Base-by-base conservation (phyloP, 371 early-diverging fungal genomes). In the Rhizopus microsporus region DNA sequence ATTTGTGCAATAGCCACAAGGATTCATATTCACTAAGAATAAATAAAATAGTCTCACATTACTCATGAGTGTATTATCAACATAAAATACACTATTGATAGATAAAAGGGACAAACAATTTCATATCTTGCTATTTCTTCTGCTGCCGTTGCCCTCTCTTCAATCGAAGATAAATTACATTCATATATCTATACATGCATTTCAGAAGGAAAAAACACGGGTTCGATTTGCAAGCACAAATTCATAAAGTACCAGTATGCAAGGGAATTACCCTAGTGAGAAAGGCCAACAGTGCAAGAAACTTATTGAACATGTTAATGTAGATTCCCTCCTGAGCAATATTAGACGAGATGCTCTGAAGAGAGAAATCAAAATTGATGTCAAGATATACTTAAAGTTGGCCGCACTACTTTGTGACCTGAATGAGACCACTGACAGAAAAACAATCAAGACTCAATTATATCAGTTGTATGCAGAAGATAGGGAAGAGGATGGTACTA, bases 151-250 rank as follows among this genome's bases (percentile, higher is more conserved):
- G 48, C 29, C 31, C 29, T 37, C 35, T 46, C 48, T 23, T 56
- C 56, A 31, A 16, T 39, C 53, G 59, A n/a, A n/a, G n/a, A n/a
- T n/a, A 59, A 51, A 59, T 59, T 59, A 35, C 45, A 52, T 46
- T 53, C 50, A 45, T 59, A 59, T 40, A 54, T 59, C 39, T 54
- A n/a, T 42, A 42, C 9, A 42, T 42, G 42, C 15, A 42, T 42
- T 15, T 42, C 42, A 42, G 42, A 42, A 42, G 5, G 5, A 42
- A 42, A 42, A n/a, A 42, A 48, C 39, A 56, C 37, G 56, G 56
- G 56, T 48, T 56, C 48, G 56, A 48, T 56, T 40, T 56, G 38
- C 17, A 31, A 49, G 48, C 49, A 48, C 32, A 56, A 48, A 39
- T 56, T 39, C 56, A 56, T 30, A 47, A 48, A 30, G 56, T n/a